These are phyloP conservation scores for Lizanozyma gosingica DNA, from an alignment of 1,139 yeast species.

Conservation along the genomic window DNA sequence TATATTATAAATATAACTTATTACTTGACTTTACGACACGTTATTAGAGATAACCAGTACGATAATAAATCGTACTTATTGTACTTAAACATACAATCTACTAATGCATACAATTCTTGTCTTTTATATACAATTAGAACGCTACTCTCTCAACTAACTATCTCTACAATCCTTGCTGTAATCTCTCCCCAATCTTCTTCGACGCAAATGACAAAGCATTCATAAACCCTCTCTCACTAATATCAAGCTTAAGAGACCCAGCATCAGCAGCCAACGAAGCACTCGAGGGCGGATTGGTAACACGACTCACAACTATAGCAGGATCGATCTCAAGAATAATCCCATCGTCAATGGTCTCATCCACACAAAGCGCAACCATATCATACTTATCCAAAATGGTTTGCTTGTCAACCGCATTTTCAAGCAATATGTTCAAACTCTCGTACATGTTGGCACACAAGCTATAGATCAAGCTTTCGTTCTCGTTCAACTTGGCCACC, in stretches of 20 bases:
- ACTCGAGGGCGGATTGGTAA: slow-evolving; percentile 69
- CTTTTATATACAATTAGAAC: too few relatives aligned
- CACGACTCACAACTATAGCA: slow-evolving; percentile 78
- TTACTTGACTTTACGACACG: too few relatives aligned
- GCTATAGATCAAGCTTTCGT: slow-evolving; percentile 74
- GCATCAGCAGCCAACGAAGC: slow-evolving; percentile 36
- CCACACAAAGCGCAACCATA: slow-evolving; percentile 75
- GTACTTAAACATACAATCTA: too few relatives aligned
- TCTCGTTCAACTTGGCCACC: slow-evolving; percentile 71
- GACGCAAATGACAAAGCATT: slow-evolving; percentile 88
- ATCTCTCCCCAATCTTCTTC: slow-evolving; percentile 76
- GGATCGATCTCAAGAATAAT: slow-evolving; percentile 87
- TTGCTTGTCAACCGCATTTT: slow-evolving; percentile 69
- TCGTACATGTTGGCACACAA: slow-evolving; percentile 74
- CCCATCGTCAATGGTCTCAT: slow-evolving; percentile 90
- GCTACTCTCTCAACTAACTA: too few relatives aligned
- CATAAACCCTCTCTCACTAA: slow-evolving; percentile 79
- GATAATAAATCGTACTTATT: too few relatives aligned
- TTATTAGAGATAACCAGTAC: too few relatives aligned
- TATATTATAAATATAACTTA: too few relatives aligned
- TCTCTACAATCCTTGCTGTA: slow-evolving; percentile 68
- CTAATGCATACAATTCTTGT: too few relatives aligned
- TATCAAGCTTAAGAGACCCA: slow-evolving; percentile 60
- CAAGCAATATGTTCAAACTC: slow-evolving; percentile 68
- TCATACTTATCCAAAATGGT: slow-evolving; percentile 80